Evolutionary conservation across 176 grass and related monocot genomes (phyloP), one percentile per base, ranked within the genome.

Genomic region (Leersia perrieri): DNA sequence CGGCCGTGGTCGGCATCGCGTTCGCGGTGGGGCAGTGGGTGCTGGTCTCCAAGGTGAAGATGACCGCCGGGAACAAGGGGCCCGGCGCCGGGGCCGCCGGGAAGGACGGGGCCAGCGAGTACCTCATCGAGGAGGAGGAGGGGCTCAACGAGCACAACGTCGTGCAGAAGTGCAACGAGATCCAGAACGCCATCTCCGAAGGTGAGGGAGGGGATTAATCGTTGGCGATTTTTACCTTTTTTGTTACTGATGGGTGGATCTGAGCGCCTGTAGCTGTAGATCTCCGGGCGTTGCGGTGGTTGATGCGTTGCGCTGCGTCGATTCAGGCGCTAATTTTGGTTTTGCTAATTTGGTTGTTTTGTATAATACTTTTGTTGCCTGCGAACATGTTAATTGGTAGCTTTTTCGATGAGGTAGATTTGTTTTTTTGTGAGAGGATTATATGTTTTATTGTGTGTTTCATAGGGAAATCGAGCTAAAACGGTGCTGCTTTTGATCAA

Each of bases 71-170:
- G 25, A 91, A 87, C 29, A 14, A 35, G 34, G 66, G 58, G 72
- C 51, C 66, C 33, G 67, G 31, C 63, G 5, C 34, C 3, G 73
- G 45, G 4, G 67, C 40, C 8, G 36, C 45, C 1, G 74, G 29
- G 32, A 96, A 97, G 87, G 75, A 89, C 68, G 89, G 87, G 11
- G 78, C 40, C 31, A 38, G 51, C 75, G 92, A 94, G 38, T 78
- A 22, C 69, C 84, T 97, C 86, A 97, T 97, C 64, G 94, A 97
- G 82, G 94, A 91, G 88, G 94, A 97, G 84, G 94, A 97, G 60
- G 94, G 94, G 7, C 88, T 93, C 76, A 97, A 93, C 85, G 91
- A 97, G 44, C 88, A 91, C 82, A 91, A 93, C 85, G 86, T 93
- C 77, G 94, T 97, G 38, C 81, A 77, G 47, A 97, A 97, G 89